Percentiles rank a stretch among this genome's conserved stretches.
Conservation (phyloP, 2,329 filamentous ascomycete genomes). For the Aspergillus bombycis region DNA sequence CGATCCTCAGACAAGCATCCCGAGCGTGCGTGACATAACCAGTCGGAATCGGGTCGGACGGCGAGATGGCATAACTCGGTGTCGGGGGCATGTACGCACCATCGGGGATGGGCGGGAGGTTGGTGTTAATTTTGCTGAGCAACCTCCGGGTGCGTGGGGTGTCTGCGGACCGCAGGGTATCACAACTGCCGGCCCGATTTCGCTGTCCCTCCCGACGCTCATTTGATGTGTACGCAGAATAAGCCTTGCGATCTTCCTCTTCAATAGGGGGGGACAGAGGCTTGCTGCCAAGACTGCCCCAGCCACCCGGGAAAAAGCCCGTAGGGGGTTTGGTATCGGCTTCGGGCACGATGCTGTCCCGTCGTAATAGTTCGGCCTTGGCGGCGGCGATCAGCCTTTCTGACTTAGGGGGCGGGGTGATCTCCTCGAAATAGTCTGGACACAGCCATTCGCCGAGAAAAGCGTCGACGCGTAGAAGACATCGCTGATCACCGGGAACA, state of each 20-base stretch:
- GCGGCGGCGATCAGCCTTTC: conserved; percentile 85
- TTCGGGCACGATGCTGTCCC: conserved; percentile 59
- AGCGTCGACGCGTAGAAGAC: conserved; percentile 75
- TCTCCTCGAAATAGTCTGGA: conserved; percentile 89
- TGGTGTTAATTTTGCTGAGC: conserved; percentile 37
- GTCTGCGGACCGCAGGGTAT: conserved; percentile 34
- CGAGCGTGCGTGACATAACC: conserved; percentile 90
- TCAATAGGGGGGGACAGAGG: conserved; percentile 21
- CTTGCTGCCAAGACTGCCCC: conserved; percentile 45
- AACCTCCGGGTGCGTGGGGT: conserved; percentile 23
- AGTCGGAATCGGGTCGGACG: conserved; percentile 77
- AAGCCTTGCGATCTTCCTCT: conserved; percentile 31
- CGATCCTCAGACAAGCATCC: conserved; percentile 82
- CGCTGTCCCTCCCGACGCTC: conserved; percentile 34
- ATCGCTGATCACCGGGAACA: conserved; percentile 21
- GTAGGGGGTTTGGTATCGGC: conserved; percentile 40
- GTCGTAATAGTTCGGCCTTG: conserved; percentile 80
- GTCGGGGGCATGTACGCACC: conserved; percentile 72
- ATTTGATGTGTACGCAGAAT: neutral
- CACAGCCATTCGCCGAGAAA: conserved; percentile 96
- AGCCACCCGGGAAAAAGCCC: conserved; percentile 59
- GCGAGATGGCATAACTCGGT: conserved; percentile 81
- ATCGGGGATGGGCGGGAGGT: conserved; percentile 31
- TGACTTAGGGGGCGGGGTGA: conserved; percentile 84
- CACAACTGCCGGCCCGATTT: conserved; percentile 53